These are phyloP conservation scores for Calonectria pseudoturangicola DNA, from an alignment of 2,329 filamentous ascomycete species.

Conservation along the genomic window DNA sequence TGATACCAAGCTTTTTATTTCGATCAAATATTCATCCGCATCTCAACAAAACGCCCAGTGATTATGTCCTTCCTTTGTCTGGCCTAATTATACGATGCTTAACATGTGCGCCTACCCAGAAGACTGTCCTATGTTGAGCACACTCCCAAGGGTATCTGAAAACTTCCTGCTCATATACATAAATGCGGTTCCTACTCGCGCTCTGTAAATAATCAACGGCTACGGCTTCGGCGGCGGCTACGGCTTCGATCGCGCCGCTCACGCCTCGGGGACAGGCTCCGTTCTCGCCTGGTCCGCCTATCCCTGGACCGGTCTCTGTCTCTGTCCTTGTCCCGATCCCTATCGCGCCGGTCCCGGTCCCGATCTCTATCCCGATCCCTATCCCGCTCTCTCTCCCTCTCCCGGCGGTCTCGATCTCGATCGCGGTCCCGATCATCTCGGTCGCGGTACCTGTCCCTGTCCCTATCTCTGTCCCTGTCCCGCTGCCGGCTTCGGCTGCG, in stretches of 20 bases:
- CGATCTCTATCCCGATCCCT: conserved; percentile 55
- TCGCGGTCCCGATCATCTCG: conserved; percentile 52
- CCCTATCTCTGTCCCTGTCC: conserved; percentile 54
- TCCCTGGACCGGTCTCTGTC: conserved; percentile 49
- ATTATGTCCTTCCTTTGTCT: not conserved
- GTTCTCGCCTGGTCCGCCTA: conserved; percentile 53
- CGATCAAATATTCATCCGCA: not conserved
- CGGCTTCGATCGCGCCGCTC: conserved; percentile 62
- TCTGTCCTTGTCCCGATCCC: conserved; percentile 41
- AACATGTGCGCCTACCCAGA: not conserved
- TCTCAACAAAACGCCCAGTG: not conserved
- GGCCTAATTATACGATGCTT: not conserved
- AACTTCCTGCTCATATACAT: conserved; percentile 11
- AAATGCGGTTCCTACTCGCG: not conserved
- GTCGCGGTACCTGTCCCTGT: conserved; percentile 54
- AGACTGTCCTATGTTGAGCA: conserved; percentile 3
- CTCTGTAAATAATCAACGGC: conserved; percentile 50
- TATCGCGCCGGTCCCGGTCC: conserved; percentile 53
- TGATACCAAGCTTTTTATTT: conserved; percentile 42
- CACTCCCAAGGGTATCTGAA: conserved; percentile 46
- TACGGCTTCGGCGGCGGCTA: conserved; percentile 64
- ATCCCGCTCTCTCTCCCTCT: conserved; percentile 48
- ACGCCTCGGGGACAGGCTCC: conserved; percentile 60
- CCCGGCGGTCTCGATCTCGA: conserved; percentile 29
- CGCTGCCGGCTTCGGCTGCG: conserved; percentile 59